These are phyloP conservation scores for Herpetospermum pedunculosum DNA, from an alignment of 306 rosid genomes.

Conservation along the genomic window DNA sequence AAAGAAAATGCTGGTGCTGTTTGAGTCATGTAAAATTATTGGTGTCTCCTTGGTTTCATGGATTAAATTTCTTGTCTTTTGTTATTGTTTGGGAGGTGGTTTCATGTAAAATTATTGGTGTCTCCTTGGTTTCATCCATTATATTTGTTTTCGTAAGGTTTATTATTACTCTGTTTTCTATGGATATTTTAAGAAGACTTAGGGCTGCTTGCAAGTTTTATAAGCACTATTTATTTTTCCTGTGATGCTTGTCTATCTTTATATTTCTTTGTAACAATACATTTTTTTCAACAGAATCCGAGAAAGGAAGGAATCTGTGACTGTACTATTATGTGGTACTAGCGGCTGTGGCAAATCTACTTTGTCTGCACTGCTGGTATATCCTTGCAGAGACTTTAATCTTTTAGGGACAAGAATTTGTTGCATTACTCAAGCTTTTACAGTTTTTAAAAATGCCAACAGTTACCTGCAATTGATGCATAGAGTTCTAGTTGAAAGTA, in stretches of 20 bases:
- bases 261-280: neutral
- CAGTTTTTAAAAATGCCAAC: neutral
- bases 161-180: neutral
- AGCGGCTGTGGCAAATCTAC: conserved; percentile 99
- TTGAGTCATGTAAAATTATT: neutral
- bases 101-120: too few relatives aligned
- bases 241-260: neutral
- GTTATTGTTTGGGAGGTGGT: neutral
- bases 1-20: neutral
- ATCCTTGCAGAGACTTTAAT: conserved; percentile 3
- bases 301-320: conserved; percentile 85
- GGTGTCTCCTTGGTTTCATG: neutral
- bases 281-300: conserved; percentile 47
- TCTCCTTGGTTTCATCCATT: too few relatives aligned
- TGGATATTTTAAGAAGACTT: neutral
- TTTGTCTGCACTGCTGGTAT: conserved; percentile 90
- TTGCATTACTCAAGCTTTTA: neutral
- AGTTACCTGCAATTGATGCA: neutral
- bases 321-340: conserved; percentile 85
- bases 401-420: neutral
- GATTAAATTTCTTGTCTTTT: neutral
- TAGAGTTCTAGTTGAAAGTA: neutral
- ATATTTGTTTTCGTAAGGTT: neutral
- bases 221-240: neutral
- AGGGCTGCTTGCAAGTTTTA: neutral